Evolutionary conservation across 768 basidiomycete species (phyloP), one percentile per base, ranked within the genome.

Genomic region (Rhodosporidiobolus sp.): DNA sequence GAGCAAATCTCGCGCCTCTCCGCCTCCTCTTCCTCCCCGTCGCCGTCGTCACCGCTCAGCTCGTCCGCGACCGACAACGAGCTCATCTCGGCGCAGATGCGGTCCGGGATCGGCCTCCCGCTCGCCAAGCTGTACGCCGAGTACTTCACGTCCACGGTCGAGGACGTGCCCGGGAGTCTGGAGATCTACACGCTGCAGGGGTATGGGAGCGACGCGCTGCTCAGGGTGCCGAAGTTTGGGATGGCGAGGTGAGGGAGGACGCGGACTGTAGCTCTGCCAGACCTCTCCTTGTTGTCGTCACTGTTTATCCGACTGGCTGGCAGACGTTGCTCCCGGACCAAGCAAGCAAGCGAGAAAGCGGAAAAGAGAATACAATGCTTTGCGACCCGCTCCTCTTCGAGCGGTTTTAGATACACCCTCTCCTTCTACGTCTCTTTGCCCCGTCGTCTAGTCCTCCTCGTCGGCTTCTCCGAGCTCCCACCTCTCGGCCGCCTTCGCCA

Each of bases 11-110:
- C 43, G 45, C 24, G 52, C 9, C 20, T 54, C 16, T 14, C 52
- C 52, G 1, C 83, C 86, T 30, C 85, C 90, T 60, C 81, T 19
- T 56, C 93, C 26, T 54, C 45, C 30, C 11, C 19, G n/a, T 24
- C 32, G 19, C 22, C 32, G 12, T 26, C 48, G 24, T 14, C 20
- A 17, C 48, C 19, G 67, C 28, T 16, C 26, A n/a, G n/a, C n/a
- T 38, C 58, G 56, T 38, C 43, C 38, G n/a, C 59, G 59, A 67
- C 28, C 30, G 55, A 34, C 58, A 69, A 63, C 28, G 32, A 43
- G 24, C 49, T 67, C 38, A 49, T 67, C 38, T 65, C 67, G 24
- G 71, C 72, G 14, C 75, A 73, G 53, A 65, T 68, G 62, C 53
- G 69, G 26, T 65, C 58, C 56, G 76, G 76, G 32, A 75, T 77